These are phyloP conservation scores for Suillus alpinus DNA, from an alignment of 768 basidiomycete species.

Conservation along the genomic window DNA sequence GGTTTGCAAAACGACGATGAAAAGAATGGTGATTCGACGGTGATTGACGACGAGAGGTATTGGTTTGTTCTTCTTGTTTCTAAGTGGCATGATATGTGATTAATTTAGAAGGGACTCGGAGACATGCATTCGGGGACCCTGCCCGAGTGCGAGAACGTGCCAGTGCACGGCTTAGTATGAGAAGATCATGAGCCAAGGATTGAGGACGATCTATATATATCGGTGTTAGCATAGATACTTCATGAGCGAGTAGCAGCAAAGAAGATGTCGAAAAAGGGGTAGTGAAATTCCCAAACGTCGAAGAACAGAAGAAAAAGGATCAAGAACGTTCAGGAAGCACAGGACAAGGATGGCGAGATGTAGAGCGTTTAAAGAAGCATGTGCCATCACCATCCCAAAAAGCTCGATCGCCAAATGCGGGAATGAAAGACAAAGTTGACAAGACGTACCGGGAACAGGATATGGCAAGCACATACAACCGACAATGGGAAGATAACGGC, in stretches of 20 bases:
- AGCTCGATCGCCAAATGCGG: background rate
- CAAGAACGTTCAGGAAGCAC: background rate
- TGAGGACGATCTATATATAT: slow-evolving; percentile 64
- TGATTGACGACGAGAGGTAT: background rate
- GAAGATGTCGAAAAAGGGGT: slow-evolving; percentile 19
- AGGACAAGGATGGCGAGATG: background rate
- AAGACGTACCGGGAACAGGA: slow-evolving; percentile 69
- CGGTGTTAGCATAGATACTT: slow-evolving; percentile 14
- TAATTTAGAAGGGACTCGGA: background rate
- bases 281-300: slow-evolving; percentile 26
- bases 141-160: background rate
- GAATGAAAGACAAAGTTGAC: background rate
- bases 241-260: background rate
- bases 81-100: background rate
- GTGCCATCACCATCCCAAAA: background rate
- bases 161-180: slow-evolving; percentile 36
- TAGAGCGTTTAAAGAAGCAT: background rate
- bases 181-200: slow-evolving; percentile 89
- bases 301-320: background rate
- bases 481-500: slow-evolving; percentile 76
- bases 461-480: slow-evolving; percentile 64
- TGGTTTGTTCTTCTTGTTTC: background rate
- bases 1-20: background rate
- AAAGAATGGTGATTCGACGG: background rate
- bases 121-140: background rate